phyloP scores from a whole-genome alignment of 2,329 filamentous ascomycete genomes.

The Aureobasidium vineae region DNA sequence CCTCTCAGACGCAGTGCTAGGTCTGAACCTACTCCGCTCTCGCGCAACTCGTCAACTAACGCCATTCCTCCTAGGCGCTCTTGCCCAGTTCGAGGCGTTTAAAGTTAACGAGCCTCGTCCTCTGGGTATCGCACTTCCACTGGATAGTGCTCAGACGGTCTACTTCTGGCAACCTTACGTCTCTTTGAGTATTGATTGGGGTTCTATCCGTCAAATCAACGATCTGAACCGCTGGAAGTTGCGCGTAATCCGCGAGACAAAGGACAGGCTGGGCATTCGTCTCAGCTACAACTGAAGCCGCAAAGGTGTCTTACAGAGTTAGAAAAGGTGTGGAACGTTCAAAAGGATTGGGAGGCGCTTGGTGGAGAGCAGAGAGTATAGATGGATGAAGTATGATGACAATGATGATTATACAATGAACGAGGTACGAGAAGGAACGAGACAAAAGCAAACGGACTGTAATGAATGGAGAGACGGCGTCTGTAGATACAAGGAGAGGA shows the following conservation, averaged over 20 bases:
- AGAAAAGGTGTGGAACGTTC: too few relatives aligned
- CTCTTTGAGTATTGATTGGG: not conserved
- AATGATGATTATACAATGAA: not conserved
- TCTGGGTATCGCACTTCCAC: not conserved
- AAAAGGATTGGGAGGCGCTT: too few relatives aligned
- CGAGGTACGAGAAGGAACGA: not conserved
- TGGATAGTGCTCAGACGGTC: not conserved
- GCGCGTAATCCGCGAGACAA: not conserved
- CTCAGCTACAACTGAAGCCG: too few relatives aligned
- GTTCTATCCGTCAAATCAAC: not conserved
- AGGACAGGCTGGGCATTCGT: not conserved
- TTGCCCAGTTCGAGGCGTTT: not conserved
- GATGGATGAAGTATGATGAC: not conserved
- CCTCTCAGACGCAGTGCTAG: conserved; percentile 1
- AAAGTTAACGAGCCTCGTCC: not conserved
- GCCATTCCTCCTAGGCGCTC: not conserved
- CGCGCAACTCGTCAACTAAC: not conserved
- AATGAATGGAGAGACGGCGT: not conserved
- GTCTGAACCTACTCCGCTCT: not conserved
- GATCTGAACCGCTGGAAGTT: not conserved
- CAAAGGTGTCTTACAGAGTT: too few relatives aligned
- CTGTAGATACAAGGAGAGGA: not conserved
- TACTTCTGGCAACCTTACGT: not conserved
- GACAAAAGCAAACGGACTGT: not conserved
- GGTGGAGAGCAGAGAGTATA: not conserved